Percentiles rank a stretch among this genome's conserved stretches.
Conservation (phyloP, 495 filamentous ascomycete species). For the Aspergillus homomorphus region DNA sequence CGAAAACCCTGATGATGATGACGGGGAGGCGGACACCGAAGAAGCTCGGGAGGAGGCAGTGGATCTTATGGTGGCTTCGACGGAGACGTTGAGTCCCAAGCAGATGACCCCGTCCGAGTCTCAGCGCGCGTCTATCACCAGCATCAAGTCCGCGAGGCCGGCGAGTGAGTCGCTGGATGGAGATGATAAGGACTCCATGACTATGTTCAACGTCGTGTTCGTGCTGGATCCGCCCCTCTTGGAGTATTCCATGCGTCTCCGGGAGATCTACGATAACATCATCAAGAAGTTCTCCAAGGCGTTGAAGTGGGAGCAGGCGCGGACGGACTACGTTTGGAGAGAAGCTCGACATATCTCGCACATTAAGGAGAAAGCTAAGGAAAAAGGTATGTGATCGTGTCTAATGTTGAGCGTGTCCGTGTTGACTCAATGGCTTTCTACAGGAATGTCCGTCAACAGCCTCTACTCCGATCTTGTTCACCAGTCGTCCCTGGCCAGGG, state of each 20-base stretch:
- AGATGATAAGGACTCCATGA: slow-evolving; percentile 66
- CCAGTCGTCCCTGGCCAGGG: slow-evolving; percentile 75
- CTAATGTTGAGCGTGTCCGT: not conserved
- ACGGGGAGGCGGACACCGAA: too few species aligned
- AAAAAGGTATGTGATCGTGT: slow-evolving; percentile 56
- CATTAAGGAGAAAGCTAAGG: slow-evolving; percentile 73
- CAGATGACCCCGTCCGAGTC: slow-evolving; percentile 29
- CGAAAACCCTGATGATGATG: slow-evolving; percentile 39
- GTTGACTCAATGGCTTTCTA: slow-evolving; percentile 6
- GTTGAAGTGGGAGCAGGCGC: slow-evolving; percentile 85
- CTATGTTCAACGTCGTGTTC: slow-evolving; percentile 97
- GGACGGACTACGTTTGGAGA: slow-evolving; percentile 80
- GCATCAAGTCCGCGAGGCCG: slow-evolving; percentile 34
- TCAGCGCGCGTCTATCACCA: slow-evolving; percentile 38
- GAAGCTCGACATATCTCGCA: slow-evolving; percentile 75
- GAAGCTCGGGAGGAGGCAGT: slow-evolving; percentile 27
- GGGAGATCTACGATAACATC: slow-evolving; percentile 81
- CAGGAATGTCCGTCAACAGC: slow-evolving; percentile 38
- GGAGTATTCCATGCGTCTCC: slow-evolving; percentile 69
- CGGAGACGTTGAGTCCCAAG: slow-evolving; percentile 32
- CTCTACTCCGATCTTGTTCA: slow-evolving; percentile 61
- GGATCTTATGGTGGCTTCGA: slow-evolving; percentile 30
- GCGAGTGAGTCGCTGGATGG: slow-evolving; percentile 42
- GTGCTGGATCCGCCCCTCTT: slow-evolving; percentile 75
- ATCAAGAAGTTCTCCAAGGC: slow-evolving; percentile 86